Evolutionary conservation across 2,329 filamentous ascomycete genomes (phyloP), one percentile per base, ranked within the genome.

Genomic region (Emericellopsis cladophorae): DNA sequence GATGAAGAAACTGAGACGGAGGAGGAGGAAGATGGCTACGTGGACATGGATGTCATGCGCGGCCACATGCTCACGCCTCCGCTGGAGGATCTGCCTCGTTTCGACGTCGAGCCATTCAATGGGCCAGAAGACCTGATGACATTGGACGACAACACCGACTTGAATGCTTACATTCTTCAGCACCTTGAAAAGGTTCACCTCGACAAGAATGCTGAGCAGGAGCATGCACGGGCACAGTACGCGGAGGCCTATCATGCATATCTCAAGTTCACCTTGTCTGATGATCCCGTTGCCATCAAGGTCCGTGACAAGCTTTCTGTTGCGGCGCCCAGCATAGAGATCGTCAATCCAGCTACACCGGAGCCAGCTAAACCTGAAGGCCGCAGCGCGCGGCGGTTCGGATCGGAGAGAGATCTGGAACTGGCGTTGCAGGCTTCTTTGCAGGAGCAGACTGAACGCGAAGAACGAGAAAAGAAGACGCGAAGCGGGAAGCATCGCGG

Each of bases 321-420:
- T 37, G 54, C 61, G 5, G 51, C 59, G 3, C 60, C 62, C 24
- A 52, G 56, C 7, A 48, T 52, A 2, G 64, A 65, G 11, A 44
- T 52, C 2, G 53, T 46, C 6, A 56, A 58, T 0, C 52, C 63
- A 14, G 54, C 61, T 7, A 58, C 72, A 7, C 64, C 69, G 12
- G 79, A 81, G 44, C 57, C 70, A 3, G 75, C 71, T 45, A 65
- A 69, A 0, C 77, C 83, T 54, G 67, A 72, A 6, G 64, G 74
- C 45, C 64, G 73, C 23, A 51, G 62, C 23, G 56, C 72, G 41
- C 72, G 70, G 44, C 66, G 76, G 42, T 84, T 78, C 54, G 79
- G 75, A 12, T 83, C 80, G 14, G 83, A 89, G 52, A 75, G 82
- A 40, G 83, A 89, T 45, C 58, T 88, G 7, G 79, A 88, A 54